phyloP scores from a whole-genome alignment of 2,329 filamentous ascomycete genomes.

The Pseudocercospora fuligena region DNA sequence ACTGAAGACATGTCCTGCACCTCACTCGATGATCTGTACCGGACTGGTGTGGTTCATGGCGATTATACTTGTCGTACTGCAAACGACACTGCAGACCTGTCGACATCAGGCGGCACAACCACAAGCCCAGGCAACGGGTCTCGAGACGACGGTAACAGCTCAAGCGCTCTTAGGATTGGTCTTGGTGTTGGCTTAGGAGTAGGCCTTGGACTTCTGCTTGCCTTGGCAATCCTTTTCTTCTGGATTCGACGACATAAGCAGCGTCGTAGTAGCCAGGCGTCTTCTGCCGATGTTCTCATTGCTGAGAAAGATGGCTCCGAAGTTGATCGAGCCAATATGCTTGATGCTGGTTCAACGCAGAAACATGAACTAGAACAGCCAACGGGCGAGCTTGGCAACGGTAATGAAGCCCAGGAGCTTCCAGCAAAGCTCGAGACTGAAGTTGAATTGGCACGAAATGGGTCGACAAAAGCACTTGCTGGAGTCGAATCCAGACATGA shows the following conservation, averaged over 20 bases:
- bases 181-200: constrained; percentile 4
- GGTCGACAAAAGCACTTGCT: neutral
- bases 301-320: constrained; percentile 4
- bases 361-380: constrained; percentile 2
- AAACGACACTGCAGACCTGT: neutral
- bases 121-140: neutral
- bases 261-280: neutral
- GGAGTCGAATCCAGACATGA: neutral
- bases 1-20: constrained; percentile 3
- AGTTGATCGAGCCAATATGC: constrained; percentile 9
- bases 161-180: neutral
- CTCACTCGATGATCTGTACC: neutral
- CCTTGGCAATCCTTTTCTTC: neutral
- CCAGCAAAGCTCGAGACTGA: constrained; percentile 5
- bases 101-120: neutral
- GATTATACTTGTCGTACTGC: neutral
- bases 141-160: neutral
- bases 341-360: constrained; percentile 1
- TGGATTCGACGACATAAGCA: neutral
- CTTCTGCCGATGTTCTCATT: neutral
- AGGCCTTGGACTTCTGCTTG: neutral
- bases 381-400: constrained; percentile 2
- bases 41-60: neutral
- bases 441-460: neutral
- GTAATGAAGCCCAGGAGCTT: constrained; percentile 5